phyloP scores from a whole-genome alignment of 495 filamentous ascomycete genomes.

The Podospora pseudoanserina region DNA sequence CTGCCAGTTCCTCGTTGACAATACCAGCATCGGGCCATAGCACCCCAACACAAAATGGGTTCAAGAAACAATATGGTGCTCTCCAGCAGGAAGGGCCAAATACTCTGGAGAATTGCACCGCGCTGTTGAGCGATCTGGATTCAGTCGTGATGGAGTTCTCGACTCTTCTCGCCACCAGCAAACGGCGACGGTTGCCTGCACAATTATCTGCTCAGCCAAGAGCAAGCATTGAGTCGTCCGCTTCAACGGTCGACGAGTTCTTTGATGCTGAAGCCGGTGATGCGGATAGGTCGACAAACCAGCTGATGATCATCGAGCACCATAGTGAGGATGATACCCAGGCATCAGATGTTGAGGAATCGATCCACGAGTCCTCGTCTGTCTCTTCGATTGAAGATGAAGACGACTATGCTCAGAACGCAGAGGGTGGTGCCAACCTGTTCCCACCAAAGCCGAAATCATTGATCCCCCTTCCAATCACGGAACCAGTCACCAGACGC shows the following conservation, averaged over 20 bases:
- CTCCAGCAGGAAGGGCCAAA: slow-evolving; percentile 50
- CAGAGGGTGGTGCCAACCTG: slow-evolving; percentile 47
- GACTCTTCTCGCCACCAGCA: slow-evolving; percentile 68
- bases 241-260: slow-evolving; percentile 78
- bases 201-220: slow-evolving; percentile 54
- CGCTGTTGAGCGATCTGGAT: slow-evolving; percentile 78
- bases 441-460: slow-evolving; percentile 73
- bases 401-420: slow-evolving; percentile 33
- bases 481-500: slow-evolving; percentile 60
- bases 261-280: slow-evolving; percentile 84
- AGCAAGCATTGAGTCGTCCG: slow-evolving; percentile 66
- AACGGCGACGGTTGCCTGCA: slow-evolving; percentile 63
- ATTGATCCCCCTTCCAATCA: slow-evolving; percentile 72
- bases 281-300: slow-evolving; percentile 47
- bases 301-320: slow-evolving; percentile 69
- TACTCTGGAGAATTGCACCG: slow-evolving; percentile 73
- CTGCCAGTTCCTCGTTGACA: slow-evolving; percentile 54
- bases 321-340: slow-evolving; percentile 57
- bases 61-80: slow-evolving; percentile 24
- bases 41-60: slow-evolving; percentile 37
- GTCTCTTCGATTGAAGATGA: slow-evolving; percentile 58
- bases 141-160: slow-evolving; percentile 78
- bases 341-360: slow-evolving; percentile 54
- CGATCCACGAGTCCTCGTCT: slow-evolving; percentile 57
- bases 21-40: slow-evolving; percentile 51